Evolutionary conservation across 2,329 filamentous ascomycete genomes (phyloP), one percentile per base, ranked within the genome.

Genomic region (Amylocarpus encephaloides): DNA sequence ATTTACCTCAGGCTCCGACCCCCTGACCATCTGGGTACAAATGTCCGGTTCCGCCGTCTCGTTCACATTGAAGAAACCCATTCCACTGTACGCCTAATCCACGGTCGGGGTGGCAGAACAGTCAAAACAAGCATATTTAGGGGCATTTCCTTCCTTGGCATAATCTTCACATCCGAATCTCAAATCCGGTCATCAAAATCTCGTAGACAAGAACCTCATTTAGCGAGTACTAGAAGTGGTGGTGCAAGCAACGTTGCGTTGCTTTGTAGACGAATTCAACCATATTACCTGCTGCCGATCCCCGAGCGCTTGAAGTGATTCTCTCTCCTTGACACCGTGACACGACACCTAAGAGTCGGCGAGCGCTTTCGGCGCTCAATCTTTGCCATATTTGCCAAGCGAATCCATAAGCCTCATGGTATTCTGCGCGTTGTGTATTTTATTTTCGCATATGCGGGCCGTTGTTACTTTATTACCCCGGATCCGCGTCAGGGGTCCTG

Each of bases 21-120:
- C 75, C 3, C 57, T 72, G 38, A 77, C 75, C 2, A 66, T 75
- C 43, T 78, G 73, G 73, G 69, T 71, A 12, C 64, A 65, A 26
- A 61, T 78, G 46, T 63, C 66, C 10, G 75, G 75, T 1, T 64
- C 66, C 0, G 63, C 74, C 0, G 69, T 76, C 6, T 71, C 69
- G 0, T 71, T 76, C 54, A 70, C 66, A 2, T 63, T 75, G 19
- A 48, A 39, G 6, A 48, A 38, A 30, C 50, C 59, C 13, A 48
- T 61, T 47, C 19, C 48, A n/a, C 48, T 57, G 15, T 59, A 48
- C 26, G 33, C 42, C n/a, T 45, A 48, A 40, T 15, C 6, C 12
- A 16, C 7, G 7, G 7, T 7, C 7, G 34, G 34, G 12, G 11
- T 36, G 11, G 12, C 12, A 13, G 12, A 13, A 10, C 12, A 36